Evolutionary conservation across 176 grass and related monocot genomes (phyloP).

Genomic region (Oryza longistaminata): DNA sequence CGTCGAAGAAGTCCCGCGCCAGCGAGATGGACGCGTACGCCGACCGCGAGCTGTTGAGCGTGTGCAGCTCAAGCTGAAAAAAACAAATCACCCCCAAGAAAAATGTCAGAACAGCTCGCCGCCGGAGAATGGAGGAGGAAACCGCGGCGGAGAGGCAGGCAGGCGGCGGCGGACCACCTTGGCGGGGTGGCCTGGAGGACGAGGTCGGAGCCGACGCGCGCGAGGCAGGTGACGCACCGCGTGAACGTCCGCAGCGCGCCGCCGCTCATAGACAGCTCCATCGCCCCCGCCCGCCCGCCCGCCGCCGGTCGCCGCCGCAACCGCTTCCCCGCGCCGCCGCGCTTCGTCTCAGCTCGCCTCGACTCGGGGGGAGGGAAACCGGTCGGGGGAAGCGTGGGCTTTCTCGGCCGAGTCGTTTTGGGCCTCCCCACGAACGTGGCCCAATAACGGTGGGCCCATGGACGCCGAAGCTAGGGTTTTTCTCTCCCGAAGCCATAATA

Average conservation of each 20-base stretch:
- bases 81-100: not conserved
- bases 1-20: constrained; percentile 68
- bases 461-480: not conserved
- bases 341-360: not conserved
- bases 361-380: not conserved
- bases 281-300: not conserved
- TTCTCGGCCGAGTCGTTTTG: not conserved
- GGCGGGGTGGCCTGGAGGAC: constrained; percentile 69
- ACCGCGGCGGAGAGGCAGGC: not conserved
- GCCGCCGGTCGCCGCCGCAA: not conserved
- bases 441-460: not conserved
- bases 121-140: not conserved
- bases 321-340: not conserved
- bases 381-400: not conserved
- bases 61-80: constrained; percentile 75
- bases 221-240: constrained; percentile 77
- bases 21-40: constrained; percentile 80
- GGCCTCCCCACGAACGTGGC: not conserved
- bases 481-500: not conserved
- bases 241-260: constrained; percentile 71
- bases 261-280: constrained; percentile 87
- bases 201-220: constrained; percentile 78
- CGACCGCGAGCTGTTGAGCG: constrained; percentile 78
- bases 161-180: constrained; percentile 54
- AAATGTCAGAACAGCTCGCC: not conserved